Evolutionary conservation across 1,284 basidiomycete genomes (phyloP), one percentile per base, ranked within the genome.

Genomic region (Porogramme epimiltina): DNA sequence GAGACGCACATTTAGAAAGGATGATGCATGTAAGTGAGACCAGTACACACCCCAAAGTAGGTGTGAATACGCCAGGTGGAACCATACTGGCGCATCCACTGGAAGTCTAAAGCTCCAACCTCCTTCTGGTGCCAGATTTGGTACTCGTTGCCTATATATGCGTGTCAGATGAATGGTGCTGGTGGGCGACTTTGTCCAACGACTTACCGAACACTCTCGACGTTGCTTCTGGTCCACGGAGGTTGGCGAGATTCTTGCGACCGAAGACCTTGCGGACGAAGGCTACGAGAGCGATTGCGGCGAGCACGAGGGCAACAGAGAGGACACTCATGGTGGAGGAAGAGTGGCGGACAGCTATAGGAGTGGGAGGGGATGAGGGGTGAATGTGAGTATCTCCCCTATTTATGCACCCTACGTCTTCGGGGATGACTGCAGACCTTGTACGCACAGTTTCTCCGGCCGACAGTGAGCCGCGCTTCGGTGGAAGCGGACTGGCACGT

Each of bases 51-150:
- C 25, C 58, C 56, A 20, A 63, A 41, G 18, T 51, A 48, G n/a
- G 48, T 51, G 9, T 34, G 26, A 16, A 52, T 53, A 25, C 55
- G 56, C 61, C 62, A 66, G 3, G 55, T 60, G 2, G 45, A 39
- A 1, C 64, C 64, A 18, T 58, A 66, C 45, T 64, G 47, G 3
- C 47, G 50, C 38, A 59, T 19, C 52, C 56, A 66, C 25, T 53
- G 39, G 23, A 63, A 59, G 23, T 66, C 64, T 1, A 58, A 18
- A 18, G 61, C 60, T 1, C 64, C 64, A 9, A 61, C 60, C 19
- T 63, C 52, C 3, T 50, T 11, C 38, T 64, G 60, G 43, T 2
- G 59, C 53, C 13, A 55, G 42, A n/a, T 55, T 54, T 36, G 59
- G 54, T 62, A 37, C 16, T 37, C 34, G 34, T 37, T 37, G 8